A percentile compares a stretch with the other conserved stretches of the same genome.
Evolutionary conservation across 345 rosid species (phyloP).

Genomic region (Syzygium aqueum): DNA sequence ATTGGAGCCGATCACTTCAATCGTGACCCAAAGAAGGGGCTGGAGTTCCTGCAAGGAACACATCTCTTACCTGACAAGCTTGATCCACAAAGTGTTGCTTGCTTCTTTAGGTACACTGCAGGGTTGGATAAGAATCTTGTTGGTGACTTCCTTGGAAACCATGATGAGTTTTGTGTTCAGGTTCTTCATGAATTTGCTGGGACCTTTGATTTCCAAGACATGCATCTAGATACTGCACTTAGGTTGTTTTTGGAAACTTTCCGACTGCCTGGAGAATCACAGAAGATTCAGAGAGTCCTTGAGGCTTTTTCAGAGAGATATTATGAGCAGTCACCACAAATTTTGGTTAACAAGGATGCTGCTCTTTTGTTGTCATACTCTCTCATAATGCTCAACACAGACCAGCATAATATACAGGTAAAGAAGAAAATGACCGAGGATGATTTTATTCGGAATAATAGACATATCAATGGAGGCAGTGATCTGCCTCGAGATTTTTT

Average conservation of each 20-base stretch:
- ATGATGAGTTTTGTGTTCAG: constrained; percentile 96
- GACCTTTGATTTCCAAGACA: constrained; percentile 96
- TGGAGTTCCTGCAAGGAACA: constrained; percentile 97
- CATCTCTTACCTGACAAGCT: constrained; percentile 98
- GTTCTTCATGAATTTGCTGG: constrained; percentile 99
- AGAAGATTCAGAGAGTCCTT: constrained; percentile 94
- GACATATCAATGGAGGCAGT: constrained; percentile 87
- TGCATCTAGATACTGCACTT: constrained; percentile 94
- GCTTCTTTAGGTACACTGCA: constrained; percentile 94
- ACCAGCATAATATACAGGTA: constrained; percentile 95
- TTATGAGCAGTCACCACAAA: constrained; percentile 87
- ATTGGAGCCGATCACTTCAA: constrained; percentile 99
- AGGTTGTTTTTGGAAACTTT: constrained; percentile 90
- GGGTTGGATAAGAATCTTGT: constrained; percentile 98
- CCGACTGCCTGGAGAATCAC: constrained; percentile 97
- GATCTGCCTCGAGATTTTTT: constrained; percentile 88
- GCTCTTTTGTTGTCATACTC: constrained; percentile 91
- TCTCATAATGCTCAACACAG: constrained; percentile 94
- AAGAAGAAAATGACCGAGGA: constrained; percentile 99
- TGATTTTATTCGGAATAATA: constrained; percentile 89
- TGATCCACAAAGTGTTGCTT: constrained; percentile 99
- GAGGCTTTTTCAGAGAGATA: constrained; percentile 99
- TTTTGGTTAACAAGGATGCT: constrained; percentile 93
- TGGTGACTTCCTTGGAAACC: constrained; percentile 97
- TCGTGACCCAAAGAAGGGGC: constrained; percentile 97